Evolutionary conservation across 441 rosid genomes (phyloP).

Genomic region (Brassica balearica): DNA sequence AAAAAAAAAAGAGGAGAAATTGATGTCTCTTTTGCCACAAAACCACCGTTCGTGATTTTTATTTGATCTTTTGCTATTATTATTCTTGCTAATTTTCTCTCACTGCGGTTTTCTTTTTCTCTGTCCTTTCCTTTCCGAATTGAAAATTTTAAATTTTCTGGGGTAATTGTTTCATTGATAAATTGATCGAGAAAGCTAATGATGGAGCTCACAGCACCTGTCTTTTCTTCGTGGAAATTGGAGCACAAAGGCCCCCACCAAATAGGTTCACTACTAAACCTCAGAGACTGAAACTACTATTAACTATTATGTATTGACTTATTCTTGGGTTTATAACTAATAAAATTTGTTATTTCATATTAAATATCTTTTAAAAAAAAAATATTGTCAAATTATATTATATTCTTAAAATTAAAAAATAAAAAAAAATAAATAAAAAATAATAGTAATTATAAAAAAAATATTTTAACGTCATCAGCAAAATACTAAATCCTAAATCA

Average conservation of each 20-base stretch:
- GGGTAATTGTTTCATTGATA: neutral
- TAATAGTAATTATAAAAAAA: too few species aligned
- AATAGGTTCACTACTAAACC: neutral
- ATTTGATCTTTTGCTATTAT: constrained; percentile 22
- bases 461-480: too few species aligned
- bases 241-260: neutral
- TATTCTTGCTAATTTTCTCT: constrained; percentile 7
- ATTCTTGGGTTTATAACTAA: too few species aligned
- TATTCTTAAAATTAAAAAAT: too few species aligned
- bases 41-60: constrained; percentile 18
- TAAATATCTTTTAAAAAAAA: too few species aligned
- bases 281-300: too few species aligned
- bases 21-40: constrained; percentile 19
- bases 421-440: too few species aligned
- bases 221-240: too few species aligned
- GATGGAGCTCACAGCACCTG: neutral
- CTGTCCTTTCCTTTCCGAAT: constrained; percentile 15
- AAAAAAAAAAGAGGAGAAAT: constrained; percentile 19
- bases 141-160: neutral
- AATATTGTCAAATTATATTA: too few species aligned
- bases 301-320: too few species aligned
- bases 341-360: too few species aligned
- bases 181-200: constrained; percentile 12
- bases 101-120: constrained; percentile 14
- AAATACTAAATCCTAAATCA: too few species aligned